Evolutionary conservation across 169 alveolate species (phyloP).

Genomic region (Theileria annulata): DNA sequence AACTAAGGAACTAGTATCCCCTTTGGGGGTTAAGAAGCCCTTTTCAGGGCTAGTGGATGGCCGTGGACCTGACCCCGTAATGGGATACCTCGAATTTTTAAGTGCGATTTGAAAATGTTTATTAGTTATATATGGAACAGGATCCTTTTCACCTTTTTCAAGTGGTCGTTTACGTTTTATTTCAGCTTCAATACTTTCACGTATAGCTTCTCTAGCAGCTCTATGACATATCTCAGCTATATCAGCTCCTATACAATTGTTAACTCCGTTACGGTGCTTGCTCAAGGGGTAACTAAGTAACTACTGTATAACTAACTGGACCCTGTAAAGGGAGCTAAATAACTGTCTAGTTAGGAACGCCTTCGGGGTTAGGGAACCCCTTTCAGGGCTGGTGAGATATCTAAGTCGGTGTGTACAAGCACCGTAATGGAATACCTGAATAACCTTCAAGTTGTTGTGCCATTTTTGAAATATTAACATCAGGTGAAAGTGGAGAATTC

Average conservation of each 20-base stretch:
- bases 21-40: too few relatives aligned
- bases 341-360: not conserved
- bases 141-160: conserved; percentile 83
- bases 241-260: conserved; percentile 86
- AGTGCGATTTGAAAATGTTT: conserved; percentile 92
- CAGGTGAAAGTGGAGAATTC: conserved; percentile 89
- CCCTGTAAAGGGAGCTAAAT: not conserved
- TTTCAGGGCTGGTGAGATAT: too few relatives aligned
- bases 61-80: not conserved
- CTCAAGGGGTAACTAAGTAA: too few relatives aligned
- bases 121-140: conserved; percentile 90
- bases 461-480: conserved; percentile 82
- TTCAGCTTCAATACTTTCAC: conserved; percentile 84
- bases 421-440: conserved; percentile 77
- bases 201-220: conserved; percentile 92
- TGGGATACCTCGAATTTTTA: conserved; percentile 82
- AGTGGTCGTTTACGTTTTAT: conserved; percentile 57
- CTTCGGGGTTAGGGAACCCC: not conserved
- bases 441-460: conserved; percentile 86
- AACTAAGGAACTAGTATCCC: not conserved
- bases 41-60: too few relatives aligned
- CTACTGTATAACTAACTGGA: not conserved
- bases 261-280: too few relatives aligned
- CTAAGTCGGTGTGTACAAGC: conserved; percentile 62
- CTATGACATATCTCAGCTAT: conserved; percentile 90